Evolutionary conservation across 2,329 filamentous ascomycete species (phyloP), one percentile per base, ranked within the genome.

Genomic region (Exophiala calicioides): DNA sequence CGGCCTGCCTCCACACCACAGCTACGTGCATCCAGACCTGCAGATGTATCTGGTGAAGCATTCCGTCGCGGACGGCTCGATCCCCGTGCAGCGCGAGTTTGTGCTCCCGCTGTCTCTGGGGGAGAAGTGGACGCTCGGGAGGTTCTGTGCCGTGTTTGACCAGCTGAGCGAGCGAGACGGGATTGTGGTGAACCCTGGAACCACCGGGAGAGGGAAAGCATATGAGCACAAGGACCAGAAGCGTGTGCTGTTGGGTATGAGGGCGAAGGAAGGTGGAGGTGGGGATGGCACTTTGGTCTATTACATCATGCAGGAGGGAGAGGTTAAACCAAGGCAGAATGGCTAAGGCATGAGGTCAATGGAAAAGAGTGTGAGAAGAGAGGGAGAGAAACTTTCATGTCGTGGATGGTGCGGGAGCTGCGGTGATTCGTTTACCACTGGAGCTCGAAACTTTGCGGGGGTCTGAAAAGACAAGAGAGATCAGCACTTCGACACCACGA

Each of bases 21-120:
- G 82, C 50, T 85, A 85, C 62, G 72, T 79, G 8, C 80, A 85
- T 57, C 81, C 81, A 8, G 81, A 84, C 60, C 79, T 84, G 67
- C 81, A 84, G 60, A 73, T 80, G 18, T 77, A 76, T 57, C 68
- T 82, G 57, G 67, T 84, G 19, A 75, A 80, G 59, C 64, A 69
- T 40, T 70, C 68, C 13, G 69, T 76, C 32, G 64, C 62, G 37
- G 69, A 71, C 40, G 66, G 70, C 54, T 78, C 75, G 29, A 55
- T 77, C 15, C 65, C 67, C 2, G 60, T 71, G 8, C 75, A 80
- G 62, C 68, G 73, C 34, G 75, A 83, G 57, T 84, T 80, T 71
- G 75, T 84, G 12, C 66, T 84, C 20, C 80, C 81, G 1, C 76
- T 75, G 13, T 71, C 78, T 16, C 64, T 82, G 52, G 71, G 73